phyloP scores from a whole-genome alignment of 352 stramenopile species.

The Pythium angustatum region DNA sequence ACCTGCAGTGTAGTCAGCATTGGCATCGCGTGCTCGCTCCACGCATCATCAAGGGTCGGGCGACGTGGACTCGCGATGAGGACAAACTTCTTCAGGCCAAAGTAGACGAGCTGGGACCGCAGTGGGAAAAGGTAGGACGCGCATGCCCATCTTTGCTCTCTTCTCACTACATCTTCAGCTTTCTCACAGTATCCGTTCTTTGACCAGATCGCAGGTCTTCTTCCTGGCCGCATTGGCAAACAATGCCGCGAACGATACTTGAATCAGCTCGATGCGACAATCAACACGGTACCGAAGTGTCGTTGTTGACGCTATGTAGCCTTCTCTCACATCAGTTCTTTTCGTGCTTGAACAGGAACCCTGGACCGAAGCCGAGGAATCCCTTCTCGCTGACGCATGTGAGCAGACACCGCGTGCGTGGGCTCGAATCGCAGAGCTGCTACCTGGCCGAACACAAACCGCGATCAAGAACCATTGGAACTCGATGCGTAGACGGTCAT shows the following conservation, averaged over 20 bases:
- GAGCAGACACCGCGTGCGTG: slow-evolving; percentile 41
- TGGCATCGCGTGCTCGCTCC: slow-evolving; percentile 64
- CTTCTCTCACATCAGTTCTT: background rate
- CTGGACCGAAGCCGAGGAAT: slow-evolving; percentile 58
- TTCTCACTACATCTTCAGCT: too few species aligned
- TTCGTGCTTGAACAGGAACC: slow-evolving; percentile 26
- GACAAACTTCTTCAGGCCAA: slow-evolving; percentile 46
- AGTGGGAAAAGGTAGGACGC: slow-evolving; percentile 62
- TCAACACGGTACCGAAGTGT: slow-evolving; percentile 38
- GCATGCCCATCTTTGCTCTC: too few species aligned
- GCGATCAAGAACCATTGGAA: slow-evolving; percentile 76
- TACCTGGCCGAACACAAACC: slow-evolving; percentile 59
- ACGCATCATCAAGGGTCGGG: slow-evolving; percentile 58
- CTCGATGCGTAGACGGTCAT: slow-evolving; percentile 15
- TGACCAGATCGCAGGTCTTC: slow-evolving; percentile 56
- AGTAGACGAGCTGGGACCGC: slow-evolving; percentile 44
- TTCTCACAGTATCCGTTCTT: too few species aligned
- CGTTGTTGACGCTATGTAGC: background rate
- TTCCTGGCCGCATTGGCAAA: slow-evolving; percentile 61
- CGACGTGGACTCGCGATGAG: slow-evolving; percentile 51
- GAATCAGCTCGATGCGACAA: slow-evolving; percentile 56
- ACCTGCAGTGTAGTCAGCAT: slow-evolving; percentile 79
- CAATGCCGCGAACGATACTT: slow-evolving; percentile 75
- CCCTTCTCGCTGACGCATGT: slow-evolving; percentile 30
- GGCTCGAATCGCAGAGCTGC: slow-evolving; percentile 41